Percentiles rank a stretch among this genome's conserved stretches.
phyloP scores from a whole-genome alignment of 108 stramenopile genomes.

The Fistulifera solaris region DNA sequence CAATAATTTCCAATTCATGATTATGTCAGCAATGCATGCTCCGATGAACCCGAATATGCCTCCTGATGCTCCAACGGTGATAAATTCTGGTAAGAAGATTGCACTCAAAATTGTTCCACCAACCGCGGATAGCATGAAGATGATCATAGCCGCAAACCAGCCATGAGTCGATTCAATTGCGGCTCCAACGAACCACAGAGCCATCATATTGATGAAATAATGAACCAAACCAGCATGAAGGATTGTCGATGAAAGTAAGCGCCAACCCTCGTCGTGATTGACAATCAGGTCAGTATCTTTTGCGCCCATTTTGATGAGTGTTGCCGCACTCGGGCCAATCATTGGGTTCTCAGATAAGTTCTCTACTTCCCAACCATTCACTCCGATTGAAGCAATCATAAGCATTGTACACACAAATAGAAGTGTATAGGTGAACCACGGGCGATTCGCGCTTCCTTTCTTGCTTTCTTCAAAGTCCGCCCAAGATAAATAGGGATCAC shows the following conservation, averaged over 20 bases:
- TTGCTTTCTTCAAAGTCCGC: slow-evolving; percentile 68
- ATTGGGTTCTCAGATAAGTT: slow-evolving; percentile 67
- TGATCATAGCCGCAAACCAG: slow-evolving; percentile 42
- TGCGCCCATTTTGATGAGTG: slow-evolving; percentile 80
- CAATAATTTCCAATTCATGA: slow-evolving; percentile 88
- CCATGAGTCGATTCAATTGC: slow-evolving; percentile 88
- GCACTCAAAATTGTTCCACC: slow-evolving; percentile 84
- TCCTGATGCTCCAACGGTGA: slow-evolving; percentile 87
- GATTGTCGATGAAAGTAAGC: slow-evolving; percentile 79
- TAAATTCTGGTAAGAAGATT: slow-evolving; percentile 83
- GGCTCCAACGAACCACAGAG: slow-evolving; percentile 82
- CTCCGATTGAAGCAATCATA: slow-evolving; percentile 55
- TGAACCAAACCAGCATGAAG: slow-evolving; percentile 96
- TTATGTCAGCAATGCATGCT: slow-evolving; percentile 82
- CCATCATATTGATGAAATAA: slow-evolving; percentile 85
- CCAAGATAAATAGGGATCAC: slow-evolving; percentile 72
- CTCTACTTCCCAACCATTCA: slow-evolving; percentile 83
- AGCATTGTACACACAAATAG: slow-evolving; percentile 54
- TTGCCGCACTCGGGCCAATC: slow-evolving; percentile 81
- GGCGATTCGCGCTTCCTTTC: slow-evolving; percentile 45
- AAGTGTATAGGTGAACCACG: slow-evolving; percentile 64
- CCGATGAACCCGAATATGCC: slow-evolving; percentile 93
- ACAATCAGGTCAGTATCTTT: slow-evolving; percentile 84
- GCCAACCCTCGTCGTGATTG: slow-evolving; percentile 69
- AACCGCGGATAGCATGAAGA: slow-evolving; percentile 67